Base-by-base conservation (phyloP, 192 early-diverging fungal species). In the Backusella morwellensis region DNA sequence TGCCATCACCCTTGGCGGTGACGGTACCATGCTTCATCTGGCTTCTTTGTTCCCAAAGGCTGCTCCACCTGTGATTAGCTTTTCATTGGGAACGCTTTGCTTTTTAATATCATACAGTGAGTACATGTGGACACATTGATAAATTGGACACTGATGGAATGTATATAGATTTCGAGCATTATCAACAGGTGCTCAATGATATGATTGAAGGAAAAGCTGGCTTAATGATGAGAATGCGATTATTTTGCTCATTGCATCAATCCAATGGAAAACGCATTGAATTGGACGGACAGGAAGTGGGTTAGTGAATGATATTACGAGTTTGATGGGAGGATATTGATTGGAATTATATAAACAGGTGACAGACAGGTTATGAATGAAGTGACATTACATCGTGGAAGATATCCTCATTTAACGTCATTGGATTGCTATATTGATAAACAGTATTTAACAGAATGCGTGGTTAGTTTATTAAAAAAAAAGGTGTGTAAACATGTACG, bases 1-100 rank as follows among this genome's bases (percentile, higher is more conserved):
- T 78, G 94, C 92, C 6, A 86, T 97, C n/a, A 95, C 95, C n/a
- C 85, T 97, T 11, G 96, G 95, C 40, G 95, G 96, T 35, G 96
- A 97, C 77, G 96, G 96, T 26, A 97, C 96, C 6, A 92, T 97
- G 66, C 86, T 97, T 70, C 95, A 97, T 75, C 85, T 93, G 1
- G 94, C 94, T 3, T 93, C 92, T 9, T 80, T 97, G 35, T 97
- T 97, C 80, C 86, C 87, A 17, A 79, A 83, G 26, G 81, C 85
- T 12, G 92, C 92, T 7, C 96, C 96, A 29, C 96, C 96, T 9
- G 90, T 98, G n/a, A 83, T 97, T 56, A 95, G 95, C 9, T 98
- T 98, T 69, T 98, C 96, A 9, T 86, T 98, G 85, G 96, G 96
- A 12, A 96, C 96, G 5, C 80, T 98, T 3, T 95, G 96, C 0